Evolutionary conservation across 768 basidiomycete genomes (phyloP), one percentile per base, ranked within the genome.

Genomic region (Sarcodon sp.): DNA sequence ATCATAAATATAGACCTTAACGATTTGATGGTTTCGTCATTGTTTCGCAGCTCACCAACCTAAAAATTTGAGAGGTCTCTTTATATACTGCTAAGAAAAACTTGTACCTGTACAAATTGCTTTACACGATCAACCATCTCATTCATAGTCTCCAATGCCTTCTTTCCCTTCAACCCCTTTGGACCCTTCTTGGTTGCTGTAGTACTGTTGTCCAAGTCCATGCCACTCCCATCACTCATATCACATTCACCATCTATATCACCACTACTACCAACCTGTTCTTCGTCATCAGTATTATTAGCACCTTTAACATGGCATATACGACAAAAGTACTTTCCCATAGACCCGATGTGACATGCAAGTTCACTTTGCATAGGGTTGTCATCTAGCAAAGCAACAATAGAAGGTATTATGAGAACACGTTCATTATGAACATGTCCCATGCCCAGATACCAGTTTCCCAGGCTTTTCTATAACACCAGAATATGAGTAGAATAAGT

Each of bases 291-390:
- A 70, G 55, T 0, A 50, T 27, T 21, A 6, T 36, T 32, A 11
- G 47, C 32, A 7, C 54, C 56, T 18, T 50, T 49, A 12, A 46
- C 51, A 15, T 49, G 27, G 33, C 55, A 57, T 11, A 44, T 35
- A 9, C 63, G 53, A 46, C 73, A 76, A 3, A 58, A 62, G 7
- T 57, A 50, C 35, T 73, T 75, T 8, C 69, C 68, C 1, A 62
- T 58, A 0, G 59, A 55, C 0, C 72, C 69, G 35, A 67, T 69
- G 32, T 75, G 73, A 0, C 43, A 47, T 21, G 38, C 47, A 6
- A 39, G 9, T 39, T 60, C 59, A 9, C 44, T 41, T 45, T 60
- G 59, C 47, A 53, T 46, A 2, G 59, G 59, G 35, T 60, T 59
- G 37, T 59, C 58, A 10, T 51, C 48, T 18, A 51, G 64, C 0